phyloP scores from a whole-genome alignment of 2,329 filamentous ascomycete genomes.

The Colletotrichum tropicale region DNA sequence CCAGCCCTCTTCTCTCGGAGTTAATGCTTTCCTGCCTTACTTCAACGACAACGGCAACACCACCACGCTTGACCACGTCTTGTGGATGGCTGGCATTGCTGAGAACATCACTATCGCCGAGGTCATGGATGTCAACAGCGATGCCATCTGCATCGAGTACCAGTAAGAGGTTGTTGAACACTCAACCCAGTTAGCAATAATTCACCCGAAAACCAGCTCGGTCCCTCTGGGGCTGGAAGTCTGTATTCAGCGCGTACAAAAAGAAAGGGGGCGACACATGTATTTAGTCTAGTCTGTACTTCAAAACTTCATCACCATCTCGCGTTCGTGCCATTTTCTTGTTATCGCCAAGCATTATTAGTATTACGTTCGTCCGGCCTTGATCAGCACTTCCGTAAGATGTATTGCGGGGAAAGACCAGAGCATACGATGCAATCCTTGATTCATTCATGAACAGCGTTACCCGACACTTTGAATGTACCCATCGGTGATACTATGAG shows the following conservation, averaged over 20 bases:
- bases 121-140: constrained; percentile 12
- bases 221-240: fast-evolving
- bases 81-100: constrained; percentile 2
- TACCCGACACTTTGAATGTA: too few relatives aligned
- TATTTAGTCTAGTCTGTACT: not conserved
- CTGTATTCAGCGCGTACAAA: not conserved
- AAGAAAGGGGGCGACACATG: fast-evolving
- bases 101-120: constrained; percentile 11
- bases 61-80: not conserved
- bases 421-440: too few relatives aligned
- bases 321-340: not conserved
- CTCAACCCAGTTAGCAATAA: fast-evolving
- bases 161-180: not conserved
- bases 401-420: too few relatives aligned
- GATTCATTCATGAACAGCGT: too few relatives aligned
- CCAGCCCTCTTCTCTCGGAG: not conserved
- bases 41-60: constrained; percentile 5
- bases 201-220: not conserved
- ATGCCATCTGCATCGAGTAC: constrained; percentile 2
- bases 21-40: not conserved
- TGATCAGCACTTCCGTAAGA: too few relatives aligned
- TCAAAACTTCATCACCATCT: fast-evolving
- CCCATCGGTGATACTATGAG: fast-evolving
- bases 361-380: fast-evolving
- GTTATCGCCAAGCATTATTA: too few relatives aligned